Conservation (phyloP, 1,284 basidiomycete genomes). For the Dichomitus squalens region DNA sequence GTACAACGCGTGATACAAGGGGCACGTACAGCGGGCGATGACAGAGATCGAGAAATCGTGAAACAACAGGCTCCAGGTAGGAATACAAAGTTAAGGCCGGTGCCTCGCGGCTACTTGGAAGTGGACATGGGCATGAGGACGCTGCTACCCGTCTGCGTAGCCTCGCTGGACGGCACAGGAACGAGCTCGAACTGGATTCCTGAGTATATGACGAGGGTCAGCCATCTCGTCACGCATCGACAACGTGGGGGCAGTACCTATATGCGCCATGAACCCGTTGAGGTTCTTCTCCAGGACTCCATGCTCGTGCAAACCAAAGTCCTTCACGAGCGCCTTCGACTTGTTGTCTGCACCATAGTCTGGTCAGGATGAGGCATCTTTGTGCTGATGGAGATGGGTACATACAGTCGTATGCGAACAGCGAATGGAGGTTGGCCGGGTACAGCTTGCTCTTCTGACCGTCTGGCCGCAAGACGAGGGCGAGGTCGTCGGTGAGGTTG, state of each 20-base stretch:
- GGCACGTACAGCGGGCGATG: too few species aligned
- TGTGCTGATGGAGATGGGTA: not conserved
- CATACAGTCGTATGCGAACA: slow-evolving; percentile 55
- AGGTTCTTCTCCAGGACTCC: slow-evolving; percentile 45
- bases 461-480: slow-evolving; percentile 46
- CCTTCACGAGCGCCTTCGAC: slow-evolving; percentile 41
- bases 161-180: not conserved
- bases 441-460: slow-evolving; percentile 49
- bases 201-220: not conserved
- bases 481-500: slow-evolving; percentile 47
- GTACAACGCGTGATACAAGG: too few species aligned
- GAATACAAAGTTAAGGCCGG: too few species aligned
- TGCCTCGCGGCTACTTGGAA: not conserved
- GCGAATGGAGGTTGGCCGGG: slow-evolving; percentile 49
- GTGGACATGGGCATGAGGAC: not conserved
- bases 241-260: slow-evolving; percentile 40
- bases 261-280: slow-evolving; percentile 55
- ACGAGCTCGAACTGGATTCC: slow-evolving; percentile 9
- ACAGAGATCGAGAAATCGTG: not conserved
- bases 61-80: not conserved
- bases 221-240: not conserved
- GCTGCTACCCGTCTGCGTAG: not conserved
- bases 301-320: slow-evolving; percentile 49
- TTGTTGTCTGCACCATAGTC: slow-evolving; percentile 36
- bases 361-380: too few species aligned